A percentile compares a stretch with the other conserved stretches of the same genome.
These are phyloP conservation scores for Tylopilus subfusipes DNA, from an alignment of 768 basidiomycete genomes.

Conservation along the genomic window DNA sequence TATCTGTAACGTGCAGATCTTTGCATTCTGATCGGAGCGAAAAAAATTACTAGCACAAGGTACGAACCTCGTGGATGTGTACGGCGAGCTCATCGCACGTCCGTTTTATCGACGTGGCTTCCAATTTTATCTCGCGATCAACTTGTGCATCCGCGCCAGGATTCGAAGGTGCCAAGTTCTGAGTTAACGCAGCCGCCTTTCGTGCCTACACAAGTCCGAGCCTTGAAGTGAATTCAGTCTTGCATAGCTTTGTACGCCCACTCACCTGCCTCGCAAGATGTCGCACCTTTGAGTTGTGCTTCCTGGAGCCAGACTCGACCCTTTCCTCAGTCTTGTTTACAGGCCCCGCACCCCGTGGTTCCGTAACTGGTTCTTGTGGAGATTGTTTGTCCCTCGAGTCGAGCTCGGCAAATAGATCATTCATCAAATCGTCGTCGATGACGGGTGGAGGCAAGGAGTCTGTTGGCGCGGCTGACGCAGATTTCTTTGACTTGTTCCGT, in stretches of 20 bases:
- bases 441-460: constrained; percentile 24
- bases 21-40: neutral
- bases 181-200: constrained; percentile 63
- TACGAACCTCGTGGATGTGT: constrained; percentile 59
- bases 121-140: constrained; percentile 62
- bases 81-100: constrained; percentile 66
- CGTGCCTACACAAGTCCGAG: constrained; percentile 47
- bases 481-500: constrained; percentile 54
- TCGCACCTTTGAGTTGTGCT: constrained; percentile 58
- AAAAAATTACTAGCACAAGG: neutral
- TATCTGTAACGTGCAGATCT: constrained; percentile 50
- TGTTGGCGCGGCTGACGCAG: constrained; percentile 26
- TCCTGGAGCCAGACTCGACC: constrained; percentile 30
- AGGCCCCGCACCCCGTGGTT: constrained; percentile 39
- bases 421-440: constrained; percentile 56
- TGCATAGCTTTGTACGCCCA: neutral
- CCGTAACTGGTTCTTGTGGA: constrained; percentile 46
- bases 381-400: constrained; percentile 56
- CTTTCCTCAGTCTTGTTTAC: constrained; percentile 23
- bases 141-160: constrained; percentile 57
- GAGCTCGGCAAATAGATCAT: constrained; percentile 74
- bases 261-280: constrained; percentile 71
- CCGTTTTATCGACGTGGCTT: constrained; percentile 59
- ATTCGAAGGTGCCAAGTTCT: constrained; percentile 50
- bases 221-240: neutral